These are phyloP conservation scores for Oenanthe sinensis DNA, from an alignment of 129 eudicot genomes.

Conservation along the genomic window DNA sequence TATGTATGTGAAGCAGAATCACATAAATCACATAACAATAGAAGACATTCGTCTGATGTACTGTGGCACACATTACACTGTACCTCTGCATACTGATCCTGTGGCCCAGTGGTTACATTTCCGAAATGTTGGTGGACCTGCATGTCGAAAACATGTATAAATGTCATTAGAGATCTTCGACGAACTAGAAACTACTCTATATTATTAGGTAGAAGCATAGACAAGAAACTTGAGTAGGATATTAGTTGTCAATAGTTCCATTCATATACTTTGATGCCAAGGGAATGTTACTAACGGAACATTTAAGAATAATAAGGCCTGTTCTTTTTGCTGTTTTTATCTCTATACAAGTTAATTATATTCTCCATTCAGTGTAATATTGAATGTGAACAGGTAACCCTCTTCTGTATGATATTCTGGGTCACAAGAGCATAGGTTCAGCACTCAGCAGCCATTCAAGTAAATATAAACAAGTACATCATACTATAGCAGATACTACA, in stretches of 20 bases:
- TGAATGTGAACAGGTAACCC: no score
- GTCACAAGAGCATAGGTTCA: no score
- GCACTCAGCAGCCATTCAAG: no score
- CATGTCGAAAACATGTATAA: neutral
- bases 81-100: conserved; percentile 44
- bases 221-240: neutral
- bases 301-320: no score
- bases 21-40: conserved; percentile 82
- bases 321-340: no score
- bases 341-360: no score
- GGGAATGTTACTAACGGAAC: no score
- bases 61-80: conserved; percentile 45
- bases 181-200: neutral
- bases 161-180: neutral
- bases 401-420: no score
- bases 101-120: conserved; percentile 43
- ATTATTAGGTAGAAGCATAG: no score
- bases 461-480: no score
- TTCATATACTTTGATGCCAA: neutral
- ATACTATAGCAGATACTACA: no score
- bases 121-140: conserved; percentile 49
- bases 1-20: conserved; percentile 74
- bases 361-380: no score
- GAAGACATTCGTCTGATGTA: conserved; percentile 44
- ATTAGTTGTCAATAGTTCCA: neutral